phyloP scores from a whole-genome alignment of 352 stramenopile species.

The Pythium plurisporium region DNA sequence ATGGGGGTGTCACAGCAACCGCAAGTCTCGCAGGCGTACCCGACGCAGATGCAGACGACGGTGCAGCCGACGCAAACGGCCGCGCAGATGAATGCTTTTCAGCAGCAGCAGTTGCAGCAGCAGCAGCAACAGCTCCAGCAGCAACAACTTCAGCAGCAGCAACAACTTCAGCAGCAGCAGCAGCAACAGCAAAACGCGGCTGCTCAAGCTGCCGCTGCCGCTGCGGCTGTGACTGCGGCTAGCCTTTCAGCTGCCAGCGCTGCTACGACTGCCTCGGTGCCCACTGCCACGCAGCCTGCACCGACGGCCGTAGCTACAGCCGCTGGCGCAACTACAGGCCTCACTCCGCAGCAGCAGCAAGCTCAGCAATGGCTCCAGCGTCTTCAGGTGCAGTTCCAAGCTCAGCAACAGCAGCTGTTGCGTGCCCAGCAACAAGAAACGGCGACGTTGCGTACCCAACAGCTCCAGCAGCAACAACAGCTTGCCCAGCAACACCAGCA shows the following conservation, averaged over 20 bases:
- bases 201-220: not conserved
- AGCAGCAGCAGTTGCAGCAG: slow-evolving; percentile 6
- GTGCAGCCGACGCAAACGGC: not conserved
- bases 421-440: slow-evolving; percentile 77
- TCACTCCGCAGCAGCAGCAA: slow-evolving; percentile 52
- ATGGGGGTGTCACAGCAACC: not conserved
- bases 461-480: slow-evolving; percentile 74
- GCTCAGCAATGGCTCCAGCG: slow-evolving; percentile 79
- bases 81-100: not conserved
- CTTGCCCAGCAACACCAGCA: slow-evolving; percentile 67
- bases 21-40: not conserved
- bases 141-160: not conserved
- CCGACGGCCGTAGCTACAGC: slow-evolving; percentile 12
- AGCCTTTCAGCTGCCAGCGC: not conserved
- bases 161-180: slow-evolving; percentile 1
- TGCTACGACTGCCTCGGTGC: slow-evolving; percentile 3
- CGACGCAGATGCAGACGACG: not conserved
- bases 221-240: not conserved
- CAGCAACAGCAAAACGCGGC: slow-evolving; percentile 5
- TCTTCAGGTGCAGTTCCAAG: slow-evolving; percentile 79
- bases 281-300: slow-evolving; percentile 8
- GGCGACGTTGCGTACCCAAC: slow-evolving; percentile 67
- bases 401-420: slow-evolving; percentile 65
- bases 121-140: slow-evolving; percentile 8
- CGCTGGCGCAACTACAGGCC: slow-evolving; percentile 8